Conservation (phyloP, 139 green algal genomes). For the Tetradesmus lagerheimii region DNA sequence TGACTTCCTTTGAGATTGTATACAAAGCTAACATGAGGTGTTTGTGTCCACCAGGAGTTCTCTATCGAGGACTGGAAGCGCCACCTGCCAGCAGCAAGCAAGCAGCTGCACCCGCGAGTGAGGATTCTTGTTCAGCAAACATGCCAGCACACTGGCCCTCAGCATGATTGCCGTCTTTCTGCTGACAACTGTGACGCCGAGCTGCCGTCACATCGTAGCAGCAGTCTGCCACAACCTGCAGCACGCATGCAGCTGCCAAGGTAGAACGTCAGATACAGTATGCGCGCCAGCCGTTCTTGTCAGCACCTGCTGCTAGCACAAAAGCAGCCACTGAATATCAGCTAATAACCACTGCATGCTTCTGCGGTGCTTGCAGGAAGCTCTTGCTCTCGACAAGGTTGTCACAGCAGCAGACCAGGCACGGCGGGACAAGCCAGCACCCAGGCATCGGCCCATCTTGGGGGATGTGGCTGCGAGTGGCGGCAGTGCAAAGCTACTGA, state of each 20-base stretch:
- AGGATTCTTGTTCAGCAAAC: neutral
- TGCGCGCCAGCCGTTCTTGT: too few species aligned
- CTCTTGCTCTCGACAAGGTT: neutral
- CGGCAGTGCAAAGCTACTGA: neutral
- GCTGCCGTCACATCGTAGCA: too few species aligned
- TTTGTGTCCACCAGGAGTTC: neutral
- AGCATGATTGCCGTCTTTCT: too few species aligned
- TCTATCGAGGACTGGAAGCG: conserved; percentile 41
- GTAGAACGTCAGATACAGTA: too few species aligned
- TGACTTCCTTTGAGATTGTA: neutral
- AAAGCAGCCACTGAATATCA: too few species aligned
- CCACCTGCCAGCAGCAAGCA: neutral
- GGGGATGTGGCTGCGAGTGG: neutral
- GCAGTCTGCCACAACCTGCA: too few species aligned
- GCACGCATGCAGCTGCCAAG: too few species aligned
- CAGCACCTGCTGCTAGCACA: too few species aligned
- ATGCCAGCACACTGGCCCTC: neutral
- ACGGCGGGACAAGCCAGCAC: neutral
- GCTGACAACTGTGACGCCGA: too few species aligned
- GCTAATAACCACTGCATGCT: too few species aligned
- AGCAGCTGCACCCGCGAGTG: conserved; percentile 13
- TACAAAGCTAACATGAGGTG: neutral
- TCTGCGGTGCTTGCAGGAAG: neutral
- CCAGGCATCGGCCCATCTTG: neutral
- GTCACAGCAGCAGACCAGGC: conserved; percentile 31